phyloP scores from a whole-genome alignment of 331 rosid species.

The Pyrus hybrid region DNA sequence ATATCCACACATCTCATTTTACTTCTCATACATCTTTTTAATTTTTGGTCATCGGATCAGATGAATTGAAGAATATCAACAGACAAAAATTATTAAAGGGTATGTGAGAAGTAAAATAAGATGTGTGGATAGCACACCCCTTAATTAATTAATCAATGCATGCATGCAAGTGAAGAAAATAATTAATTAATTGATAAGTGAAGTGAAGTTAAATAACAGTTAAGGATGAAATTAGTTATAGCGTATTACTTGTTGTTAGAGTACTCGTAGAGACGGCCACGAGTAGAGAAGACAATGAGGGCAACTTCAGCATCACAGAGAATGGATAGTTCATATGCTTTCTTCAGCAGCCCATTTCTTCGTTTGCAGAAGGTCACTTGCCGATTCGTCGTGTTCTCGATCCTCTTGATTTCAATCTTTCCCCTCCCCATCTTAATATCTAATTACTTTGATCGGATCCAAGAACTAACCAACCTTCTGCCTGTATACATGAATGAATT shows the following conservation, averaged over 20 bases:
- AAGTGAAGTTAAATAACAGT: not conserved
- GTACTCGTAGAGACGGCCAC: conserved; percentile 87
- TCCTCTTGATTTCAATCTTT: conserved; percentile 86
- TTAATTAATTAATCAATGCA: not conserved
- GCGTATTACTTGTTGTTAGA: conserved; percentile 63
- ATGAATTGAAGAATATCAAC: too few relatives aligned
- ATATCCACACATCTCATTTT: too few relatives aligned
- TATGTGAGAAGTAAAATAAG: too few relatives aligned
- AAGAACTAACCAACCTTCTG: too few relatives aligned
- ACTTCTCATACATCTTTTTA: too few relatives aligned
- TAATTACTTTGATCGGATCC: too few relatives aligned
- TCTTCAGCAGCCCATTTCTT: conserved; percentile 81
- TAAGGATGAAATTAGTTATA: not conserved
- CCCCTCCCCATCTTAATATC: conserved; percentile 65
- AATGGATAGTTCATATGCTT: conserved; percentile 83
- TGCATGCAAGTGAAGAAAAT: not conserved
- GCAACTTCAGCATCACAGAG: conserved; percentile 91
- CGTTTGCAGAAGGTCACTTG: conserved; percentile 94
- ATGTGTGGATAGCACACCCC: too few relatives aligned
- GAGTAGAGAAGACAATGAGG: conserved; percentile 86
- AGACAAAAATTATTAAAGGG: too few relatives aligned
- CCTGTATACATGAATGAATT: too few relatives aligned
- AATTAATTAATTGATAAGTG: not conserved
- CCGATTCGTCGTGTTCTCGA: conserved; percentile 79
- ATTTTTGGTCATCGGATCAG: too few relatives aligned